phyloP scores from a whole-genome alignment of 345 rosid species.

The Aquilaria sinensis region DNA sequence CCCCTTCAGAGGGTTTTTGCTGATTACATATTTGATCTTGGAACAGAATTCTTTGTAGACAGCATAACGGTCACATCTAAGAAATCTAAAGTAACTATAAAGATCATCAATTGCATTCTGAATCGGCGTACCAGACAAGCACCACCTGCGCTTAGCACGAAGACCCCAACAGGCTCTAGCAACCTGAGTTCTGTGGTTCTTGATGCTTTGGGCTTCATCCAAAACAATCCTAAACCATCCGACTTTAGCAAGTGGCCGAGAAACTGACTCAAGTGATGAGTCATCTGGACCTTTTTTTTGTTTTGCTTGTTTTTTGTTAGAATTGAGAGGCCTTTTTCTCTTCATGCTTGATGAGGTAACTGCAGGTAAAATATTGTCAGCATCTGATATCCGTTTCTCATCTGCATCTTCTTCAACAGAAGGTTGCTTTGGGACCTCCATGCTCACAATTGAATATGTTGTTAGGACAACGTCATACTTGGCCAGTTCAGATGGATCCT shows the following conservation, averaged over 20 bases:
- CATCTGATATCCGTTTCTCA: slow-evolving; percentile 41
- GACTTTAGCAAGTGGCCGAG: slow-evolving; percentile 91
- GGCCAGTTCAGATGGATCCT: slow-evolving; percentile 72
- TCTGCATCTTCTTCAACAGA: slow-evolving; percentile 55
- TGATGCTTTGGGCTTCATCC: slow-evolving; percentile 98
- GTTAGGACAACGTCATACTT: slow-evolving; percentile 94
- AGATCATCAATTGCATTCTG: slow-evolving; percentile 98
- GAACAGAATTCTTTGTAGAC: slow-evolving; percentile 54
- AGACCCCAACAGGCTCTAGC: slow-evolving; percentile 99
- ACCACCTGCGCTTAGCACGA: slow-evolving; percentile 98
- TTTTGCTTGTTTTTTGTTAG: slow-evolving; percentile 43
- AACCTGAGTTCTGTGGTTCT: slow-evolving; percentile 91
- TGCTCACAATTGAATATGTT: slow-evolving; percentile 90
- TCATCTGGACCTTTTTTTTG: slow-evolving; percentile 45
- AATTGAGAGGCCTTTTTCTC: slow-evolving; percentile 51
- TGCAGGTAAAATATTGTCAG: slow-evolving; percentile 26
- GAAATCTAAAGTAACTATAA: slow-evolving; percentile 96
- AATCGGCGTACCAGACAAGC: slow-evolving; percentile 97
- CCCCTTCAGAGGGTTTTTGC: slow-evolving; percentile 54
- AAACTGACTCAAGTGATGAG: slow-evolving; percentile 34
- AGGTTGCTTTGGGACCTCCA: slow-evolving; percentile 96
- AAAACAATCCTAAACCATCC: slow-evolving; percentile 93
- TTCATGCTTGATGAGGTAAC: slow-evolving; percentile 43
- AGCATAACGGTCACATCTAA: slow-evolving; percentile 80
- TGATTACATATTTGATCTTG: slow-evolving; percentile 61